These are phyloP conservation scores for Phytophthora hybrid DNA, from an alignment of 352 stramenopile genomes.

Conservation along the genomic window DNA sequence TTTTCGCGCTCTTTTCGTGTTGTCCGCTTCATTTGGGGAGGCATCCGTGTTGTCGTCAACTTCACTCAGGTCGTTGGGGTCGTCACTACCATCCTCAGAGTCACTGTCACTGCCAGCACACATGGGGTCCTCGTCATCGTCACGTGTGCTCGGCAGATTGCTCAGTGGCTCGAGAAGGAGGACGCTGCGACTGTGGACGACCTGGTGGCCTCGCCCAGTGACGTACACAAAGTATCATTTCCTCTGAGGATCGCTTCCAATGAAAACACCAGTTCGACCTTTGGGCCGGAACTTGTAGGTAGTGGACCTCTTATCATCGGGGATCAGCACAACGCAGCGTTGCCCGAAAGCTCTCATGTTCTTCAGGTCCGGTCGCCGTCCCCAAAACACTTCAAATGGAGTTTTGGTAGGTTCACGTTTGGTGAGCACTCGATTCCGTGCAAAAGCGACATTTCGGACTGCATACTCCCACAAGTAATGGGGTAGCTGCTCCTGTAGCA, in stretches of 20 bases:
- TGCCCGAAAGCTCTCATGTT: slow-evolving; percentile 8
- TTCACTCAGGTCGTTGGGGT: neutral
- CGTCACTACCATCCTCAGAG: neutral
- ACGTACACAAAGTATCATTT: neutral
- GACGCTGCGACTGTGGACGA: neutral
- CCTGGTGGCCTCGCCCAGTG: neutral
- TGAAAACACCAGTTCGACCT: slow-evolving; percentile 1
- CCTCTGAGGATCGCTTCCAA: neutral
- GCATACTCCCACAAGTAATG: slow-evolving; percentile 28
- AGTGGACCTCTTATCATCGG: slow-evolving; percentile 3
- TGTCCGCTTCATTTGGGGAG: neutral
- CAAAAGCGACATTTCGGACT: neutral
- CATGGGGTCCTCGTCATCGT: neutral
- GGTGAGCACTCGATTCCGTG: neutral
- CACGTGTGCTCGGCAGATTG: neutral
- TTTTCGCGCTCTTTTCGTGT: neutral
- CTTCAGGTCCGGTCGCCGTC: slow-evolving; percentile 21
- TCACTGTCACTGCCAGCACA: neutral
- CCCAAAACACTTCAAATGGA: slow-evolving; percentile 17
- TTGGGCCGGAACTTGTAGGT: slow-evolving; percentile 11
- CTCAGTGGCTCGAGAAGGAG: neutral
- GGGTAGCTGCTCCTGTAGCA: slow-evolving; percentile 11
- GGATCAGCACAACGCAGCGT: slow-evolving; percentile 5
- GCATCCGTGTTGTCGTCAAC: no score
- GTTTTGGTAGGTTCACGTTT: neutral